A percentile compares a stretch with the other conserved stretches of the same genome.
These are phyloP conservation scores for Aurinia saxatilis DNA, from an alignment of 345 rosid genomes.

Conservation along the genomic window DNA sequence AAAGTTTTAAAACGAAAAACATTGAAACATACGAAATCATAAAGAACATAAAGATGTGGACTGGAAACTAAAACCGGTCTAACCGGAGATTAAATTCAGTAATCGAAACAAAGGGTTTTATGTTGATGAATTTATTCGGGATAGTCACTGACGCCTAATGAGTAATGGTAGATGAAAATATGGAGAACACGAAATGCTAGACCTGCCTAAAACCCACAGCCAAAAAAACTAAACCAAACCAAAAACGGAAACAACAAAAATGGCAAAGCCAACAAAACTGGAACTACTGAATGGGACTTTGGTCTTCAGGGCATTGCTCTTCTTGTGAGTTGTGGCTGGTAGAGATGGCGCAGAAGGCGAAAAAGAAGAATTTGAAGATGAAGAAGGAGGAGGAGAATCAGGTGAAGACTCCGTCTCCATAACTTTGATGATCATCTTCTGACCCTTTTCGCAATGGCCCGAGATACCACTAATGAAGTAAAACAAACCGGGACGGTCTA, in stretches of 20 bases:
- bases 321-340: conserved; percentile 12
- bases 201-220: neutral
- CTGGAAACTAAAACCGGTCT: neutral
- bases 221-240: conserved; percentile 13
- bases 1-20: no score
- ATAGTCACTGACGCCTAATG: neutral
- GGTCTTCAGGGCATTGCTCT: conserved; percentile 19
- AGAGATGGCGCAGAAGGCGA: conserved; percentile 15
- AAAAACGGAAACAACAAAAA: conserved; percentile 13
- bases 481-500: conserved; percentile 50
- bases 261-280: conserved; percentile 3
- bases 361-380: conserved; percentile 1
- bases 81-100: neutral
- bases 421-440: conserved; percentile 66
- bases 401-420: conserved; percentile 33
- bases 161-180: neutral
- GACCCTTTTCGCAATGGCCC: conserved; percentile 56
- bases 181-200: neutral
- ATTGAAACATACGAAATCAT: no score
- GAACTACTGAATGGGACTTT: neutral
- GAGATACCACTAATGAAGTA: conserved; percentile 57
- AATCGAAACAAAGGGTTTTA: neutral
- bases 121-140: neutral
- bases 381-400: conserved; percentile 20
- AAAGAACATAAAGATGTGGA: neutral